These are phyloP conservation scores for Alternaria consortialis DNA, from an alignment of 2,329 filamentous ascomycete genomes.

Conservation along the genomic window DNA sequence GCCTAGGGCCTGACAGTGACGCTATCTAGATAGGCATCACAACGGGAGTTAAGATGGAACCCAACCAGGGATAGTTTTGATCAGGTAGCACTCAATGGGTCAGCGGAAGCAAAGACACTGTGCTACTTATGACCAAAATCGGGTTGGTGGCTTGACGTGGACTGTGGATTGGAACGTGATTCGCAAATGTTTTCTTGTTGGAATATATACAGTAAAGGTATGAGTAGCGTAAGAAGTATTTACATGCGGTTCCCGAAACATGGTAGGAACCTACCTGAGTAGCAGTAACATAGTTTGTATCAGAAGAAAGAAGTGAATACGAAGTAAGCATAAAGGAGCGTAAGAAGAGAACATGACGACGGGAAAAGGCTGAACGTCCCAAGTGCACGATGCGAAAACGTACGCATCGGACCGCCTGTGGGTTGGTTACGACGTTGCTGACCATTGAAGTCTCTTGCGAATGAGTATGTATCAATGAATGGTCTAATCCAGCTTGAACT, in stretches of 20 bases:
- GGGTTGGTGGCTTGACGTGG: neutral
- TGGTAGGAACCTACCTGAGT: neutral
- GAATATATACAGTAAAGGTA: neutral
- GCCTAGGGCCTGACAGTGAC: too few species aligned
- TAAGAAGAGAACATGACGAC: conserved; percentile 14
- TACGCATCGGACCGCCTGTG: neutral
- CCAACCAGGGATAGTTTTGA: too few species aligned
- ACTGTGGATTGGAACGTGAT: neutral
- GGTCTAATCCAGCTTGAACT: conserved; percentile 6
- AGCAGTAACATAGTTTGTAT: neutral
- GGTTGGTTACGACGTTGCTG: neutral
- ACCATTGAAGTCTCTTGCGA: neutral
- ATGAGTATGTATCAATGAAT: neutral
- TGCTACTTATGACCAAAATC: neutral
- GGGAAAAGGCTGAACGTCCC: neutral
- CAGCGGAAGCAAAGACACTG: neutral
- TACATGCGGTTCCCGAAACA: neutral
- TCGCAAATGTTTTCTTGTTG: neutral
- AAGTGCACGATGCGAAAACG: too few species aligned
- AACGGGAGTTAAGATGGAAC: too few species aligned
- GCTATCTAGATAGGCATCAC: too few species aligned
- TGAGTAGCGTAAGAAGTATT: neutral
- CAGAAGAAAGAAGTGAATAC: neutral
- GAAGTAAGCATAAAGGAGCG: conserved; percentile 10
- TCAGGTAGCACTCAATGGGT: neutral